Evolutionary conservation across 2,329 filamentous ascomycete genomes (phyloP).

Genomic region (Pseudodiploospora longispora): DNA sequence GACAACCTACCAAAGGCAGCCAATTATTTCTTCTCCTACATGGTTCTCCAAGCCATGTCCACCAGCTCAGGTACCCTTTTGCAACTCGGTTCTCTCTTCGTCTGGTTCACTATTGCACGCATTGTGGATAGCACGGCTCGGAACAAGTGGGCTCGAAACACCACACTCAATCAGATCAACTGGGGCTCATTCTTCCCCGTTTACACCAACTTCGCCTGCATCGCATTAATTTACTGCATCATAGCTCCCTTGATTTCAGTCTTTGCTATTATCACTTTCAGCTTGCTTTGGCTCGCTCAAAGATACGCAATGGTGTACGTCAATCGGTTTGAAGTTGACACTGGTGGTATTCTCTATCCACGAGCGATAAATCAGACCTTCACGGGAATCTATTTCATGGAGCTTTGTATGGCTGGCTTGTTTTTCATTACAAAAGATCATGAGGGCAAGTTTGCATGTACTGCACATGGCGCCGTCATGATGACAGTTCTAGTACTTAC

Average conservation of each 20-base stretch:
- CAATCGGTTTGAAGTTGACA: conserved; percentile 80
- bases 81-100: conserved; percentile 68
- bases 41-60: conserved; percentile 88
- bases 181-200: conserved; percentile 96
- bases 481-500: conserved; percentile 67
- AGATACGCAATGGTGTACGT: conserved; percentile 97
- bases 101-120: conserved; percentile 75
- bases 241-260: conserved; percentile 84
- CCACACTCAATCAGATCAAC: conserved; percentile 63
- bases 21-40: conserved; percentile 98
- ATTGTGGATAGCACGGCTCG: conserved; percentile 74
- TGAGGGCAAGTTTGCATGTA: conserved; percentile 47
- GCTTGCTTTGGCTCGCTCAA: conserved; percentile 86
- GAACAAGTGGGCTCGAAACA: conserved; percentile 81
- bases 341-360: conserved; percentile 85
- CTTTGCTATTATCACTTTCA: conserved; percentile 89
- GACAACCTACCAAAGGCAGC: conserved; percentile 74
- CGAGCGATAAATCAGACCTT: conserved; percentile 93
- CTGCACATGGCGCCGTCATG: conserved; percentile 78
- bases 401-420: conserved; percentile 78
- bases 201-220: conserved; percentile 94
- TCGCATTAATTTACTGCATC: conserved; percentile 80
- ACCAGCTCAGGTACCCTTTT: conserved; percentile 83
- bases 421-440: conserved; percentile 71
- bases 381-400: conserved; percentile 90